Conservation (phyloP, 169 alveolate species). For the Babesia gibsoni region DNA sequence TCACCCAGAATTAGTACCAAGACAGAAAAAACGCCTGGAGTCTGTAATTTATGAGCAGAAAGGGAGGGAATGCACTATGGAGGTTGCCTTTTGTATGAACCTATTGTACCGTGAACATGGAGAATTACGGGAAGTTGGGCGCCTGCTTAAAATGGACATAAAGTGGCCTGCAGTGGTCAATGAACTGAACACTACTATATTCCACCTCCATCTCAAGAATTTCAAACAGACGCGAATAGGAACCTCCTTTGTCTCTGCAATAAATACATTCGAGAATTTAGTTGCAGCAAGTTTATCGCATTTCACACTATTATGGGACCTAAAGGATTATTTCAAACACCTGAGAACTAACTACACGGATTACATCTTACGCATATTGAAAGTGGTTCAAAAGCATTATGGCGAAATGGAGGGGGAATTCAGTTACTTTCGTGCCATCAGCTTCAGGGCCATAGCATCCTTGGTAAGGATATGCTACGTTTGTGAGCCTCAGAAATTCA, state of each 20-base stretch:
- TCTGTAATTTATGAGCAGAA: conserved; percentile 15
- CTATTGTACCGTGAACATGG: neutral
- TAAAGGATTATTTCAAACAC: neutral
- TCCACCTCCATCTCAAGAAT: neutral
- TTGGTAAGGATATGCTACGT: conserved; percentile 7
- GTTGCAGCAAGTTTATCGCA: neutral
- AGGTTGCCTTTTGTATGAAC: conserved; percentile 18
- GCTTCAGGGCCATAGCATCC: neutral
- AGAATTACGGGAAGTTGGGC: neutral
- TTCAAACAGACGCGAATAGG: neutral
- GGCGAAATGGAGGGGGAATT: neutral
- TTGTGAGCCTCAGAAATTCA: conserved; percentile 10
- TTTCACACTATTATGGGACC: neutral
- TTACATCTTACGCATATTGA: conserved; percentile 1
- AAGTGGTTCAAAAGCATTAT: neutral
- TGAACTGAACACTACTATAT: neutral
- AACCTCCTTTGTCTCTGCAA: neutral
- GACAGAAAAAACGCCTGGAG: conserved; percentile 38
- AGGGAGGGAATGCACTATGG: neutral
- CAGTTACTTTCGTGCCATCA: neutral
- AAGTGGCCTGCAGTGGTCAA: neutral
- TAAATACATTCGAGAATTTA: neutral
- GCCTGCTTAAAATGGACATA: neutral
- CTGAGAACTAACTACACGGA: conserved; percentile 8
- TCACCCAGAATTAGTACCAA: neutral